These are phyloP conservation scores for Amborella trichopoda DNA, from an alignment of 164 flowering plant species.

Conservation along the genomic window DNA sequence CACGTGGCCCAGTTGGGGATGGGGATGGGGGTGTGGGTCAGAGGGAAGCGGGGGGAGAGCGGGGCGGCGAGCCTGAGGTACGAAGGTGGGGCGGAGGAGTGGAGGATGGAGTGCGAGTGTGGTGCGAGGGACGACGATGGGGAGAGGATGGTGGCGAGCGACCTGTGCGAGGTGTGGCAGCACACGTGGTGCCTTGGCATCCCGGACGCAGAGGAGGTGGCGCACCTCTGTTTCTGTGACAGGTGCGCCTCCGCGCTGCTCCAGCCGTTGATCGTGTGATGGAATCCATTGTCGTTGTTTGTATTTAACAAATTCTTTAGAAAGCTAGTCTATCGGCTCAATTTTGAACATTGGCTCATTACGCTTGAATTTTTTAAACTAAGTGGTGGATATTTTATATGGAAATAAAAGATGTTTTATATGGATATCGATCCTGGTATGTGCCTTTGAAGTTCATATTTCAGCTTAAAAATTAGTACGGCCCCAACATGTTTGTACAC, in stretches of 20 bases:
- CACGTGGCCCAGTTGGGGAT: slow-evolving; percentile 45
- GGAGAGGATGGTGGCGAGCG: slow-evolving; percentile 52
- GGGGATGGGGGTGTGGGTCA: slow-evolving; percentile 30
- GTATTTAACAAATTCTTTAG: too few relatives aligned
- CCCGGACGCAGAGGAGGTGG: slow-evolving; percentile 16
- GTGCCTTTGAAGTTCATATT: too few relatives aligned
- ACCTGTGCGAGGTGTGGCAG: slow-evolving; percentile 52
- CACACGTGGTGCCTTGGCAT: slow-evolving; percentile 49
- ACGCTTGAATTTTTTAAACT: too few relatives aligned
- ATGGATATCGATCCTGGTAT: too few relatives aligned
- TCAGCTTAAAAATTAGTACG: too few relatives aligned
- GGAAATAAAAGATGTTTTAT: too few relatives aligned
- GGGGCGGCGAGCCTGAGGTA: slow-evolving; percentile 19
- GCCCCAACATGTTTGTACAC: too few relatives aligned
- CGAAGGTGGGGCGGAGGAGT: slow-evolving; percentile 27
- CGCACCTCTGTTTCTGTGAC: slow-evolving; percentile 26
- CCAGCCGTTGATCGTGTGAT: too few relatives aligned
- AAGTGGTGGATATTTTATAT: too few relatives aligned
- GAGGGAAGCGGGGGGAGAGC: slow-evolving; percentile 38
- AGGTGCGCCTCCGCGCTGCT: slow-evolving; percentile 16
- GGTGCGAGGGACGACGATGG: slow-evolving; percentile 26
- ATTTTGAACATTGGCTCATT: too few relatives aligned
- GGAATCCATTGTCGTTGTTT: too few relatives aligned
- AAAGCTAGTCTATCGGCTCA: too few relatives aligned
- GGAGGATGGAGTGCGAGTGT: slow-evolving; percentile 17